Base-by-base conservation (phyloP, 331 rosid genomes). In the Cydonia oblonga region DNA sequence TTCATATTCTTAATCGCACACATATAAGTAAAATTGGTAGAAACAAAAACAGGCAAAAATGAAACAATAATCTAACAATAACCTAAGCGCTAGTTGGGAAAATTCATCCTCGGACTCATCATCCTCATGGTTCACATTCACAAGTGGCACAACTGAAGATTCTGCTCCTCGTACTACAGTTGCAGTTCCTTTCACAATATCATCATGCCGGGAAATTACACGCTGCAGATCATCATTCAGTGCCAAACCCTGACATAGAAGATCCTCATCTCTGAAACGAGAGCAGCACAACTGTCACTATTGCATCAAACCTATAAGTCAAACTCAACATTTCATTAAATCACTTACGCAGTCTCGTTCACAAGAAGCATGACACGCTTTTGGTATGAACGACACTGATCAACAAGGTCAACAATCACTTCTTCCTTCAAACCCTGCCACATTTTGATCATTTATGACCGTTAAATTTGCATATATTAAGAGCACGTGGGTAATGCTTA, bases 341-440 rank as follows among this genome's bases (percentile, higher is more conserved):
- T 66, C 56, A 66, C 97, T 84, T 87, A 95, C 97, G 9, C 35
- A 20, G 97, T 87, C 62, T 82, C 76, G 62, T 87, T 91, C 86
- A 91, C 96, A 82, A 95, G 97, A 74, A 80, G 83, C 97, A 86
- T 86, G 69, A 91, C 93, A 69, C 92, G 97, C 74, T 80, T 87
- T 81, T 91, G 92, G 82, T 87, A 91, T 11, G 91, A 88, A 67
- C 85, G 96, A 64, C 99, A 95, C 82, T 95, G 99, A 73, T 95
- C 99, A 66, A 87, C 99, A 67, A 95, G 99, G 86, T 95, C 97
- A 29, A 87, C 86, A 25, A 95, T 89, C 78, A 95, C 80, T 81
- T 95, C 99, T 40, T 91, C 89, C 87, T 89, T 95, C 82, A 89
- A 76, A 73, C 89, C 90, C 99, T 95, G 88, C 75, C 82, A 85